A percentile compares a stretch with the other conserved stretches of the same genome.
Evolutionary conservation across 129 eudicot genomes (phyloP).

Genomic region (Tagetes erecta): DNA sequence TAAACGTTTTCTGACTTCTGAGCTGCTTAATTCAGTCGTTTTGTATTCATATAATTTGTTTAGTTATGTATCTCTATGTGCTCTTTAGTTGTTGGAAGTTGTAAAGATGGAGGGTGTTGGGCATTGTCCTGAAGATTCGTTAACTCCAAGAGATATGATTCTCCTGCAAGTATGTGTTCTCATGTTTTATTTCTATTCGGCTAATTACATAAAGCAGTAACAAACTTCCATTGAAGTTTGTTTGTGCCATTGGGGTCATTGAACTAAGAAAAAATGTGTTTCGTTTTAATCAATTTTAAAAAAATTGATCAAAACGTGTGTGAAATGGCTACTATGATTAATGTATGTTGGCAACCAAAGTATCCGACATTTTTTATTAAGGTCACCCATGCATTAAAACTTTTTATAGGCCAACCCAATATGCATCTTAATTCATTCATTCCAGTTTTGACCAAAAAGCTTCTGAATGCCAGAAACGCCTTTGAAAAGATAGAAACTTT

Average conservation of each 20-base stretch:
- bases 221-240: not conserved
- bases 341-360: not conserved
- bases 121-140: constrained; percentile 61
- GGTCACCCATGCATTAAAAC: too few relatives aligned
- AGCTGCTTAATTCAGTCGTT: too few relatives aligned
- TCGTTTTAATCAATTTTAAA: not conserved
- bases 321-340: not conserved
- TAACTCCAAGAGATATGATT: constrained; percentile 78
- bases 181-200: not conserved
- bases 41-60: not conserved
- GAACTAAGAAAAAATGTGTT: not conserved
- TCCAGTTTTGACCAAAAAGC: too few relatives aligned
- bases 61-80: constrained; percentile 15
- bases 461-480: too few relatives aligned
- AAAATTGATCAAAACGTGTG: not conserved
- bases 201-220: not conserved
- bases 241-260: not conserved
- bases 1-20: not conserved
- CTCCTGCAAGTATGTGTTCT: constrained; percentile 67
- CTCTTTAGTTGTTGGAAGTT: constrained; percentile 73
- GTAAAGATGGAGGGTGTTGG: constrained; percentile 77
- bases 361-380: too few relatives aligned
- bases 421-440: too few relatives aligned
- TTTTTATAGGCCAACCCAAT: too few relatives aligned
- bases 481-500: too few relatives aligned